These are phyloP conservation scores for Podaxis sp. DNA, from an alignment of 768 basidiomycete species.

Conservation along the genomic window DNA sequence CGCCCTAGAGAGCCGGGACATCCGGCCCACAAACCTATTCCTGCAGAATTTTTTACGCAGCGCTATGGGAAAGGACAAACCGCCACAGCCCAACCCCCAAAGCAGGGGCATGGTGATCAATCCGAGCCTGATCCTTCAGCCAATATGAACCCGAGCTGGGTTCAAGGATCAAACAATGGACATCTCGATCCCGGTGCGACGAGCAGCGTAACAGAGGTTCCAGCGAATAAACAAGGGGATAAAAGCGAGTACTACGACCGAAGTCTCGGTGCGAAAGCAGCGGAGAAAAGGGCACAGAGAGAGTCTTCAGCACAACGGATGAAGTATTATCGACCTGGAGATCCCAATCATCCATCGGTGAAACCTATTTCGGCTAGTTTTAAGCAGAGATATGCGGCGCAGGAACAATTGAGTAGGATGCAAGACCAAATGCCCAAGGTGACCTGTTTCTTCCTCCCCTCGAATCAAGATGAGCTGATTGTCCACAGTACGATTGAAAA, in stretches of 20 bases:
- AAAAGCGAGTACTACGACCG: not conserved
- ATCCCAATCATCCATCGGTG: not conserved
- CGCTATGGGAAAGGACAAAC: not conserved
- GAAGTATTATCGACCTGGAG: constrained; percentile 1
- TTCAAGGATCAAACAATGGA: not conserved
- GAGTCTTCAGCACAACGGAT: not conserved
- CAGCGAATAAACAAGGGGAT: not conserved
- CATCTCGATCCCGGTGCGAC: not conserved
- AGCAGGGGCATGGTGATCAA: not conserved
- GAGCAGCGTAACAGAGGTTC: not conserved
- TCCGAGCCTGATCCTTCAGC: not conserved
- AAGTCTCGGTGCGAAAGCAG: not conserved
- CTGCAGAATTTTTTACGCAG: not conserved
- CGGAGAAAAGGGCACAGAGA: not conserved
- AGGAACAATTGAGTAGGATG: not conserved
- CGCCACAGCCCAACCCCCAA: not conserved
- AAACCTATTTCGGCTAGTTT: not conserved
- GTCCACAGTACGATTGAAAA: not conserved
- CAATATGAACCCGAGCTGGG: not conserved
- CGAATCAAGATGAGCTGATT: not conserved
- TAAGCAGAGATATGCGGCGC: not conserved
- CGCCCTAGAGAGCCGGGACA: not conserved
- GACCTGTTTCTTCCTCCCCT: not conserved
- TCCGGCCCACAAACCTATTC: not conserved
- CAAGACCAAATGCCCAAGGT: not conserved